Percentiles rank a stretch among this genome's conserved stretches.
Conservation (phyloP, 192 early-diverging fungal genomes). For the Coemansia pectinata region DNA sequence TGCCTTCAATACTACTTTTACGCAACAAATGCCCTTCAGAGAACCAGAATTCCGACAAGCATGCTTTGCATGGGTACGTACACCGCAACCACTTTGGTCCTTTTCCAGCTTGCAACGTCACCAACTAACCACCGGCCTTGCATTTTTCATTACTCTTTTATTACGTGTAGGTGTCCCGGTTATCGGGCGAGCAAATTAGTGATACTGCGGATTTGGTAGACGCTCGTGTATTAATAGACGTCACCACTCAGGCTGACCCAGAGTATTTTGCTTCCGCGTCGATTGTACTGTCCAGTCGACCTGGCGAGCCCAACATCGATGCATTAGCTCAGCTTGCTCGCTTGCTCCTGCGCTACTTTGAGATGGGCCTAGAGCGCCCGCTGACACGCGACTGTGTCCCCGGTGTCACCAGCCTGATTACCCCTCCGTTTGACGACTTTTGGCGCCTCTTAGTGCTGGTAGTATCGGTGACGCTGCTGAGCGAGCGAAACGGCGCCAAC, state of each 20-base stretch:
- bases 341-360: constrained; percentile 38
- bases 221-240: constrained; percentile 34
- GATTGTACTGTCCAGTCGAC: constrained; percentile 29
- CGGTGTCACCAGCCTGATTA: constrained; percentile 25
- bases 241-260: constrained; percentile 42
- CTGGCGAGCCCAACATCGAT: constrained; percentile 39
- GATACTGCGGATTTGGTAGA: constrained; percentile 34
- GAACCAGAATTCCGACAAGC: constrained; percentile 33
- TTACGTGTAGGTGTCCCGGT: constrained; percentile 23
- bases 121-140: background rate
- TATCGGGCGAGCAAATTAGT: constrained; percentile 21
- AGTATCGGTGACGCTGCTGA: constrained; percentile 41
- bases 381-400: constrained; percentile 35
- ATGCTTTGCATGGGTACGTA: constrained; percentile 34
- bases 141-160: background rate
- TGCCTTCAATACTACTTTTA: background rate
- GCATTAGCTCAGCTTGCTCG: constrained; percentile 51
- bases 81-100: background rate
- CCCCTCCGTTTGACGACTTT: constrained; percentile 41
- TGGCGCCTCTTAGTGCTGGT: constrained; percentile 45
- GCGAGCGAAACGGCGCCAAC: constrained; percentile 39
- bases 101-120: background rate
- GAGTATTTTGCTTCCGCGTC: constrained; percentile 51
- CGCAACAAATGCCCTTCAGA: constrained; percentile 25
- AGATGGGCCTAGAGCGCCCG: constrained; percentile 22